Base-by-base conservation (phyloP, 345 rosid genomes). In the Combretum micranthum region DNA sequence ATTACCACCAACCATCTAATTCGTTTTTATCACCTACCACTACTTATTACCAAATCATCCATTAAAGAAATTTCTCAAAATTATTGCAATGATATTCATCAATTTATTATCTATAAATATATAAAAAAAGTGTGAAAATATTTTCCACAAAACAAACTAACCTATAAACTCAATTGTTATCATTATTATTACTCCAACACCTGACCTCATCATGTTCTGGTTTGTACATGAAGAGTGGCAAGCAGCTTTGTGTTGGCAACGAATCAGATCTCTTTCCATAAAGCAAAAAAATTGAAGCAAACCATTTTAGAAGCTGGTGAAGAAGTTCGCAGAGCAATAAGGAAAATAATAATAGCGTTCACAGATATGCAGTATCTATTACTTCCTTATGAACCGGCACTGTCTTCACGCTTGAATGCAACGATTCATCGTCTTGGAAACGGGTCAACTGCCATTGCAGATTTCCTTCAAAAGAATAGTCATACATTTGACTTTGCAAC, bases 401-500 rank as follows among this genome's bases (percentile, higher is more conserved):
- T 68, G 10, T 60, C 84, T 14, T 44, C 26, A 46, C 68, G 50
- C 39, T 64, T 84, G 60, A 75, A 80, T 44, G 59, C 64, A 21
- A 77, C 83, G 3, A 59, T 65, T 8, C 80, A 71, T 49, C 70
- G 60, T 32, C 81, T 87, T 3, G 58, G 77, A 1, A 77, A 55
- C 13, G 84, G 73, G 32, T 77, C 87, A 1, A 55, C 26, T 18
- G 39, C 43, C 53, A 77, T 87, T 50, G 65, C 61, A 17, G 53
- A 32, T 16, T 80, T 80, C 32, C 71, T 84, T 61, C 72, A 19
- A 11, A 65, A 44, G 13, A 63, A 62, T 10, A 68, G 72, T 46
- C 78, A 53, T 46, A 60, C 84, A n/a, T 72, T 84, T 22, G 69
- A 80, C 44, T 57, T 69, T 12, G 78, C 85, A 47, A 76, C 76